phyloP scores from a whole-genome alignment of 1,284 basidiomycete genomes.

The Irpex rosettiformis region DNA sequence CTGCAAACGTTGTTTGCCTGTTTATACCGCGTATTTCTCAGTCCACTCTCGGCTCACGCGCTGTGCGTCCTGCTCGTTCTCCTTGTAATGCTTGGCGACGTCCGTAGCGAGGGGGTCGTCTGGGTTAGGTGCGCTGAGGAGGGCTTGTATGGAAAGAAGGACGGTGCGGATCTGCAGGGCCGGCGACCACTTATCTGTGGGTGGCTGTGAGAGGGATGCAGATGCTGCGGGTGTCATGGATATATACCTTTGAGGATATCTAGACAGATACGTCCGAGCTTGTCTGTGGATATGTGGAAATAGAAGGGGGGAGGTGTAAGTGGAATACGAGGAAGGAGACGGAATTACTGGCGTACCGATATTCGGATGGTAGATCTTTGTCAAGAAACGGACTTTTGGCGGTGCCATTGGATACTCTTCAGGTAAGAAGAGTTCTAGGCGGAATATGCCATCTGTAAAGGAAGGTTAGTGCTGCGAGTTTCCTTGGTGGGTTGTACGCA shows the following conservation, averaged over 20 bases:
- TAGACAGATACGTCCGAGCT: conserved; percentile 95
- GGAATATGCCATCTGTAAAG: conserved; percentile 84
- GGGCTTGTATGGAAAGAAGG: conserved; percentile 92
- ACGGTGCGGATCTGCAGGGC: conserved; percentile 98
- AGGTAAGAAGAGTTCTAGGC: conserved; percentile 94
- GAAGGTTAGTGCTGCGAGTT: no score
- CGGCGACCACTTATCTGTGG: conserved; percentile 99
- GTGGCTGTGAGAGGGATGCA: no score
- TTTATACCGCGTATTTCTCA: conserved; percentile 62
- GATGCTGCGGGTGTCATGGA: not conserved
- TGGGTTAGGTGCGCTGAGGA: conserved; percentile 94
- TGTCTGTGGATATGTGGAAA: conserved; percentile 58
- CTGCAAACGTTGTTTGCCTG: not conserved
- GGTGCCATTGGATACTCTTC: conserved; percentile 99
- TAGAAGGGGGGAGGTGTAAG: conserved; percentile 6
- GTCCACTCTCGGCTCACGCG: conserved; percentile 93
- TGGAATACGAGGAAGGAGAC: conserved; percentile 1
- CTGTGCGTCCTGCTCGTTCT: conserved; percentile 91
- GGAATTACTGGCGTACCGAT: conserved; percentile 66
- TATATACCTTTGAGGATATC: conserved; percentile 91
- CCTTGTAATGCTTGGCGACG: conserved; percentile 98
- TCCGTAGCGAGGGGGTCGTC: conserved; percentile 99
- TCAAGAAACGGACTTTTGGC: conserved; percentile 97
- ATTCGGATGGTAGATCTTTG: conserved; percentile 99
- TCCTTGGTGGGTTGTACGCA: no score